phyloP scores from a whole-genome alignment of 768 basidiomycete species.

The Boletus pseudo-olivaceus region DNA sequence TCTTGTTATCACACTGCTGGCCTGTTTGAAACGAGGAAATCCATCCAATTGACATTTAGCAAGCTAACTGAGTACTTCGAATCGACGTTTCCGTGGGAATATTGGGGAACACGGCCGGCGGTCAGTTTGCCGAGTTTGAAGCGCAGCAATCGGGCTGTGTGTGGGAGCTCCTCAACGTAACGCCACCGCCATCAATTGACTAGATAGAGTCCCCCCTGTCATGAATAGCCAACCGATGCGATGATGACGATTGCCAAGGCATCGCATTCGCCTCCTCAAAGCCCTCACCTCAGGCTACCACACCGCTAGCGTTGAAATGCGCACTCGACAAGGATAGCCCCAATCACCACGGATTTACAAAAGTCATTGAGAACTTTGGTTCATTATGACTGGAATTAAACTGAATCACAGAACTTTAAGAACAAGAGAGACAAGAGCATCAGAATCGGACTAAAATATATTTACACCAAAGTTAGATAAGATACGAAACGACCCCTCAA shows the following conservation, averaged over 20 bases:
- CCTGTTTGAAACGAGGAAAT: not conserved
- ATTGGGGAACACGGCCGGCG: too few species aligned
- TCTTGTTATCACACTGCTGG: not conserved
- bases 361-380: not conserved
- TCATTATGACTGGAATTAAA: not conserved
- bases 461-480: not conserved
- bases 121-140: not conserved
- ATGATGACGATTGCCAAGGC: not conserved
- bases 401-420: not conserved
- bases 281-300: too few species aligned
- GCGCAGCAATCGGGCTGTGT: slow-evolving; percentile 12
- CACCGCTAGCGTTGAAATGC: too few species aligned
- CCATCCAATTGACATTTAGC: not conserved
- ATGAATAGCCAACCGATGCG: not conserved
- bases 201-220: too few species aligned
- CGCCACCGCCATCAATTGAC: too few species aligned
- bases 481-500: not conserved
- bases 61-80: too few species aligned
- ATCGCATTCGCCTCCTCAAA: too few species aligned
- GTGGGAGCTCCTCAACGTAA: too few species aligned
- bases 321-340: not conserved
- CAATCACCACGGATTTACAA: not conserved
- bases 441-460: not conserved
- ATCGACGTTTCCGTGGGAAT: slow-evolving; percentile 8
- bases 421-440: too few species aligned